Percentiles rank a stretch among this genome's conserved stretches.
These are phyloP conservation scores for Lanzia echinophila DNA, from an alignment of 2,329 filamentous ascomycete species.

Conservation along the genomic window DNA sequence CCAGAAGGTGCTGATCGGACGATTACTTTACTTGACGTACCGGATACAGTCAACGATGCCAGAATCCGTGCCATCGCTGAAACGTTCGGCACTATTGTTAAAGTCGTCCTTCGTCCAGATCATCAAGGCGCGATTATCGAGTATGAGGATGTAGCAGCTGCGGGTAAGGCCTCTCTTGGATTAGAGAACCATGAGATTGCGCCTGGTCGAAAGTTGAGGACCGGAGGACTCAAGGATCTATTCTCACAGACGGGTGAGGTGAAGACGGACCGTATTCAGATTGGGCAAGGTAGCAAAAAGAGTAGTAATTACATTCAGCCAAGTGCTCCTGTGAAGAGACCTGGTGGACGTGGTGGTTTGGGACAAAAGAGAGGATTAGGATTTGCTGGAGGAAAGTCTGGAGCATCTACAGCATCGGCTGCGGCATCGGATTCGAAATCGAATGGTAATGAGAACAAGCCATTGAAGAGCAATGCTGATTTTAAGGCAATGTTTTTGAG, in stretches of 20 bases:
- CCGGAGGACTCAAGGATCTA: slow-evolving; percentile 48
- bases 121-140: slow-evolving; percentile 84
- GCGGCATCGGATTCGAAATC: slow-evolving; percentile 12
- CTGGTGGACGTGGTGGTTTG: slow-evolving; percentile 32
- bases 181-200: slow-evolving; percentile 51
- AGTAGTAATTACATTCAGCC: slow-evolving; percentile 26
- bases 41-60: slow-evolving; percentile 86
- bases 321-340: slow-evolving; percentile 28
- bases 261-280: slow-evolving; percentile 37
- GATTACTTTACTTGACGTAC: slow-evolving; percentile 75
- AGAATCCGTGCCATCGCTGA: slow-evolving; percentile 70
- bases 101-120: slow-evolving; percentile 71
- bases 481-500: slow-evolving; percentile 43
- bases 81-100: slow-evolving; percentile 62
- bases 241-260: slow-evolving; percentile 44
- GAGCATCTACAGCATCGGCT: neutral
- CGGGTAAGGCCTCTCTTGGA: slow-evolving; percentile 62
- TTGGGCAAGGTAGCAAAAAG: slow-evolving; percentile 24
- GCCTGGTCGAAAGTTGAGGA: slow-evolving; percentile 44
- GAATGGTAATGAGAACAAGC: slow-evolving; percentile 22
- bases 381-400: slow-evolving; percentile 15
- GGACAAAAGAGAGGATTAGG: slow-evolving; percentile 32
- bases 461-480: slow-evolving; percentile 48
- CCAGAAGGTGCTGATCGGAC: slow-evolving; percentile 58
- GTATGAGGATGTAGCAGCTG: slow-evolving; percentile 57